phyloP scores from a whole-genome alignment of 768 basidiomycete species.

The Fomitopsis serialis region DNA sequence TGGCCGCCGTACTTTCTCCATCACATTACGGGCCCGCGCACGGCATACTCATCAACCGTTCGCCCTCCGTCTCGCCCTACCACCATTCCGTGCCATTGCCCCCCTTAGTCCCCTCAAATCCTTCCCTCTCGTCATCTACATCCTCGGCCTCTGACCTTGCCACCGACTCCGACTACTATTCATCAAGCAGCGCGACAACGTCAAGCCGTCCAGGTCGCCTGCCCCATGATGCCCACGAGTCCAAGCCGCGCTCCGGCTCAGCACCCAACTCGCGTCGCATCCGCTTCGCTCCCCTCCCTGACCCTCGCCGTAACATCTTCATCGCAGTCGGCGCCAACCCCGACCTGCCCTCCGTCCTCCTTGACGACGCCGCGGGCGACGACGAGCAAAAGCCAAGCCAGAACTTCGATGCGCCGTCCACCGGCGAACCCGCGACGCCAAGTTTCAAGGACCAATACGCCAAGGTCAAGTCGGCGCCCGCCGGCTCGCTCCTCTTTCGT shows the following conservation, averaged over 20 bases:
- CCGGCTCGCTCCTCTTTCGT: conserved; percentile 13
- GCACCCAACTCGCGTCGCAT: conserved; percentile 36
- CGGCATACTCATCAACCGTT: conserved; percentile 26
- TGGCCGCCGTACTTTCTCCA: conserved; percentile 12
- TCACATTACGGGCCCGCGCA: conserved; percentile 13
- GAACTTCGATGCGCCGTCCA: conserved; percentile 13
- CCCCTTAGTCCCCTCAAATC: conserved; percentile 16
- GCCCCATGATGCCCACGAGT: conserved; percentile 1
- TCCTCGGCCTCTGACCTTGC: conserved; percentile 20
- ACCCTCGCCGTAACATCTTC: conserved; percentile 52
- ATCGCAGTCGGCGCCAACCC: conserved; percentile 32
- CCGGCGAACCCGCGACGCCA: not conserved
- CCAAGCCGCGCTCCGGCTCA: conserved; percentile 11
- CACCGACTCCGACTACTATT: conserved; percentile 17
- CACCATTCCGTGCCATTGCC: conserved; percentile 16
- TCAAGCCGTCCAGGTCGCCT: conserved; percentile 7
- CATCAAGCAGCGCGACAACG: conserved; percentile 11
- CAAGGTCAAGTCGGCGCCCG: conserved; percentile 20
- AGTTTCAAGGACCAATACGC: conserved; percentile 1
- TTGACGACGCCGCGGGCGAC: conserved; percentile 25
- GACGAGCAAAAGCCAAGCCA: conserved; percentile 10
- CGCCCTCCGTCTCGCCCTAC: conserved; percentile 22
- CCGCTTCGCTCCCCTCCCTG: conserved; percentile 83
- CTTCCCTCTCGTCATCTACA: conserved; percentile 21
- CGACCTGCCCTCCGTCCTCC: conserved; percentile 22